phyloP scores from a whole-genome alignment of 345 rosid species.

The Salix brachista region DNA sequence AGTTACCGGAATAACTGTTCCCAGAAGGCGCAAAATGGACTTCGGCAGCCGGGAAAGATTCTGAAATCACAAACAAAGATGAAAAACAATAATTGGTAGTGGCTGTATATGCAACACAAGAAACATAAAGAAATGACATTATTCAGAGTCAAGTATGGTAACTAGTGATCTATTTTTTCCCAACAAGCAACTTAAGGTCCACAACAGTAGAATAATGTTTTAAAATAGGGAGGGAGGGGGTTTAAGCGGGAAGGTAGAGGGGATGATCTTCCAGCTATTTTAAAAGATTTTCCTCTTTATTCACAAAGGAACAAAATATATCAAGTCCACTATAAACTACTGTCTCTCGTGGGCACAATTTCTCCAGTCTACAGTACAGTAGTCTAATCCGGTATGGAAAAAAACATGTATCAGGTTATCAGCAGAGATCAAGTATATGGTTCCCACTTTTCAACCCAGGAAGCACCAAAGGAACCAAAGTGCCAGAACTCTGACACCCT shows the following conservation, averaged over 20 bases:
- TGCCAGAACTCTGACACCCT: neutral
- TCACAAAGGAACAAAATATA: neutral
- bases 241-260: neutral
- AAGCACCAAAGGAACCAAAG: neutral
- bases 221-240: neutral
- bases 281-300: neutral
- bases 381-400: neutral
- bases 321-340: neutral
- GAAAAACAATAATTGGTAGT: neutral
- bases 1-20: slow-evolving; percentile 78
- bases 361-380: neutral
- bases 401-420: neutral
- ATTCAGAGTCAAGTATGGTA: neutral
- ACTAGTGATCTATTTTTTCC: neutral
- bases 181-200: neutral
- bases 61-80: slow-evolving; percentile 38
- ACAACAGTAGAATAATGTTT: neutral
- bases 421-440: neutral
- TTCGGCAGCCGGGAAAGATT: slow-evolving; percentile 78
- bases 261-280: neutral
- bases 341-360: neutral
- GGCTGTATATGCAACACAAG: slow-evolving; percentile 7
- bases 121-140: neutral
- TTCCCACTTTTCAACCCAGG: neutral
- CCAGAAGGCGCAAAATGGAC: slow-evolving; percentile 85